Evolutionary conservation across 148 eudicot species (phyloP), one percentile per base, ranked within the genome.

Genomic region (Silene uniflora): DNA sequence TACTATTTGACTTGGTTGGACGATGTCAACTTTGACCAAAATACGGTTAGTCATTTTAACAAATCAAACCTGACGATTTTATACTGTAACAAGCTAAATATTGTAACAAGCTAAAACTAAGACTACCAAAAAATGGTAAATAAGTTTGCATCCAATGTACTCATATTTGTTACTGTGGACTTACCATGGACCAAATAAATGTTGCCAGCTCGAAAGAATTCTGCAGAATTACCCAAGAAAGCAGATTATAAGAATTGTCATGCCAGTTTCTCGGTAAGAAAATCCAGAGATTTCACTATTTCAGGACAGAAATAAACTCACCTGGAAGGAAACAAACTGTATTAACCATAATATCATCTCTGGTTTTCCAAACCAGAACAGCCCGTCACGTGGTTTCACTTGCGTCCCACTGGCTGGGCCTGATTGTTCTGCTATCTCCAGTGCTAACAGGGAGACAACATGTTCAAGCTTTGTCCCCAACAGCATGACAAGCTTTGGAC

Each of bases 401-500:
- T 95, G 94, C 49, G 87, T 75, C 73, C 90, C 91, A 39, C 63
- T 71, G 67, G 91, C 68, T 44, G 88, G 85, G 59, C 90, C 91
- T 68, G 70, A 69, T 67, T 91, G 92, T 76, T 87, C 83, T 74
- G 84, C 90, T 72, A 91, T 88, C 86, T 90, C 98, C 25, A 95
- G 80, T 58, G 99, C 99, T 79, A 95, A 83, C 71, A 88, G 70
- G 47, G 99, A 92, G 74, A 95, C 99, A n/a, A 95, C 97, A 77
- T 95, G 99, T 81, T 95, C 97, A 71, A 92, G 99, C 82, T 95
- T 95, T 65, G 99, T 95, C 32, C 99, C 99, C 17, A 95, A 94
- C 86, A 95, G 66, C 98, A 95, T 84, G 35, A 90, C 98, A 82
- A 95, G 97, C 99, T 95, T 83, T 39, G 17, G 12, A 66, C 24